Conservation (phyloP, 2,329 filamentous ascomycete genomes). For the Aureobasidium namibiae region DNA sequence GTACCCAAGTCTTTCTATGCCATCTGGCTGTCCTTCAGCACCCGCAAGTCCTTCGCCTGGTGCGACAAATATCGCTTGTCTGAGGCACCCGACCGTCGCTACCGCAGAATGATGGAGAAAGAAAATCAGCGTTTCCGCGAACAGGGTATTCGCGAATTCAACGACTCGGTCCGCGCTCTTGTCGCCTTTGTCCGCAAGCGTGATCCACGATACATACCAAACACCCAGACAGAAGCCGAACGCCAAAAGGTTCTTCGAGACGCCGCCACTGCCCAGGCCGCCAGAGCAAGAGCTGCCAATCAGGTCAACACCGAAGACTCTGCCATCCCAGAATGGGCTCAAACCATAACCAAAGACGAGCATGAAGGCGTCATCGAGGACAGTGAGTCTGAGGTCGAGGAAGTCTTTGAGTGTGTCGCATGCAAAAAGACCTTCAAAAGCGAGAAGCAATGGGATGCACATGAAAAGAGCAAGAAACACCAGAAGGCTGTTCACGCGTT, state of each 20-base stretch:
- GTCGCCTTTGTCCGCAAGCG: conserved; percentile 85
- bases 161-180: conserved; percentile 79
- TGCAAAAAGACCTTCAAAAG: conserved; percentile 71
- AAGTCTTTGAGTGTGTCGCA: conserved; percentile 55
- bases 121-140: conserved; percentile 83
- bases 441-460: conserved; percentile 80
- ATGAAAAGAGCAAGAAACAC: conserved; percentile 97
- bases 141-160: conserved; percentile 78
- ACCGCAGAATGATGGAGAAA: conserved; percentile 84
- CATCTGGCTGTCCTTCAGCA: conserved; percentile 72
- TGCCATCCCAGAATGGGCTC: conserved; percentile 68
- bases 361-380: conserved; percentile 44
- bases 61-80: conserved; percentile 74
- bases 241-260: conserved; percentile 70
- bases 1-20: conserved; percentile 75
- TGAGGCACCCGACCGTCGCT: conserved; percentile 77
- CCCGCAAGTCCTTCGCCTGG: conserved; percentile 81
- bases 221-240: conserved; percentile 69
- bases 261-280: conserved; percentile 75
- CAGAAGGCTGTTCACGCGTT: conserved; percentile 75
- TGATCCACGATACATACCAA: conserved; percentile 75
- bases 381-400: conserved; percentile 36
- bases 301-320: conserved; percentile 59
- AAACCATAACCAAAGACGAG: conserved; percentile 46
- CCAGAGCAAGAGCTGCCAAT: conserved; percentile 72